Conservation (phyloP, 768 basidiomycete genomes). For the Lyophyllum atratum region DNA sequence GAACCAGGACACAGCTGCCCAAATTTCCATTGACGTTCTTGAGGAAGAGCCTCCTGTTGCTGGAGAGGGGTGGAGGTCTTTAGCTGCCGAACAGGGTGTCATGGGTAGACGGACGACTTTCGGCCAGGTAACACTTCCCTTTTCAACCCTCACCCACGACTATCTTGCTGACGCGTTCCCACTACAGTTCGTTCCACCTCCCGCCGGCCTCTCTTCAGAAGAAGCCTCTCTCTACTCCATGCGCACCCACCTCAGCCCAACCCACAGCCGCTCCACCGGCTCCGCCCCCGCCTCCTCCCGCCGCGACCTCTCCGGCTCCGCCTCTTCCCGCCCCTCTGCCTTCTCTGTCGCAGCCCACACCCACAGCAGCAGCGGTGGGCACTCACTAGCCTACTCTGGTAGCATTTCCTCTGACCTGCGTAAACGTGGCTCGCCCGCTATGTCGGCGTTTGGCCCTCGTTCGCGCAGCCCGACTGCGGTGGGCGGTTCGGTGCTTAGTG, state of each 20-base stretch:
- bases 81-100: conserved; percentile 40
- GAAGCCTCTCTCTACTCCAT: conserved; percentile 67
- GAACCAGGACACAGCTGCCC: conserved; percentile 29
- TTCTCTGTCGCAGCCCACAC: conserved; percentile 38
- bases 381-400: conserved; percentile 47
- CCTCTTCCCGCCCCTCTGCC: conserved; percentile 55
- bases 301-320: conserved; percentile 40
- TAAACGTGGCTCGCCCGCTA: conserved; percentile 43
- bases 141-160: conserved; percentile 10
- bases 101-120: conserved; percentile 47
- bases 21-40: conserved; percentile 56
- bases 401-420: conserved; percentile 61
- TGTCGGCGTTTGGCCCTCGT: conserved; percentile 49
- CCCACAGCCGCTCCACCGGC: conserved; percentile 47
- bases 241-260: conserved; percentile 55
- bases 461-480: conserved; percentile 17
- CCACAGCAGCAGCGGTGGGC: conserved; percentile 35
- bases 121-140: conserved; percentile 49
- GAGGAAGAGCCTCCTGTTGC: conserved; percentile 72
- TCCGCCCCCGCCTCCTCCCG: conserved; percentile 56
- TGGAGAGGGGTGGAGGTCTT: conserved; percentile 59
- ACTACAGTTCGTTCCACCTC: conserved; percentile 47
- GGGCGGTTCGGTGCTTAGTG: conserved; percentile 12
- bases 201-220: conserved; percentile 49
- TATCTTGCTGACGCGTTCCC: conserved; percentile 12